These are phyloP conservation scores for Suillus subalutaceus DNA, from an alignment of 768 basidiomycete genomes.

Conservation along the genomic window DNA sequence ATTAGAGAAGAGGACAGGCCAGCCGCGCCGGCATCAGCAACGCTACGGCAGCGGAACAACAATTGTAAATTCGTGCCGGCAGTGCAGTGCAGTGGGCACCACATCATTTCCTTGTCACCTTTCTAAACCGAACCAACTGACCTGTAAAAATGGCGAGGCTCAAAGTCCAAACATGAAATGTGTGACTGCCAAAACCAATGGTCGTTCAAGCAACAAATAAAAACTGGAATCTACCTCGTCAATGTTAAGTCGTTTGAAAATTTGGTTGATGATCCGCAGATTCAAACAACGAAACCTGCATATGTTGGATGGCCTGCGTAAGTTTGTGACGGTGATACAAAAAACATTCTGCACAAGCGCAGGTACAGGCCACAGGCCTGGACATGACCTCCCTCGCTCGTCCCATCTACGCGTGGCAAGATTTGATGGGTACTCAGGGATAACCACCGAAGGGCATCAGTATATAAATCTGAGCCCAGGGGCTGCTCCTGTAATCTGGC, in stretches of 20 bases:
- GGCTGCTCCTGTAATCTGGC: not conserved
- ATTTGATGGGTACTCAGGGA: not conserved
- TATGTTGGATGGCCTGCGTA: not conserved
- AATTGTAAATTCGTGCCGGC: not conserved
- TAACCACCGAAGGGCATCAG: not conserved
- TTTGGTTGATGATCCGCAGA: not conserved
- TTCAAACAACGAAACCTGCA: not conserved
- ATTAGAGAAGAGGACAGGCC: not conserved
- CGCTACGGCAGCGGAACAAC: not conserved
- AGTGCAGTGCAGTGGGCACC: not conserved
- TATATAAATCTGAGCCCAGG: not conserved
- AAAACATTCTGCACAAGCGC: not conserved
- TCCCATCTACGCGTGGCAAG: not conserved
- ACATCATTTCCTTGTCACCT: not conserved
- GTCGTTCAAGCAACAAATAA: not conserved
- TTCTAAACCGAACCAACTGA: not conserved
- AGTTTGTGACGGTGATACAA: not conserved
- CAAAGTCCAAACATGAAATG: not conserved
- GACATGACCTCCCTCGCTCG: not conserved
- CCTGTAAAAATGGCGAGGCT: not conserved
- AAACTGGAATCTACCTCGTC: not conserved
- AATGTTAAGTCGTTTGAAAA: not conserved
- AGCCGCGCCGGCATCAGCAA: not conserved
- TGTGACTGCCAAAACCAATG: not conserved
- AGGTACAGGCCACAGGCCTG: not conserved